Evolutionary conservation across 2,329 filamentous ascomycete genomes (phyloP).

Genomic region (Claviceps cyperi): DNA sequence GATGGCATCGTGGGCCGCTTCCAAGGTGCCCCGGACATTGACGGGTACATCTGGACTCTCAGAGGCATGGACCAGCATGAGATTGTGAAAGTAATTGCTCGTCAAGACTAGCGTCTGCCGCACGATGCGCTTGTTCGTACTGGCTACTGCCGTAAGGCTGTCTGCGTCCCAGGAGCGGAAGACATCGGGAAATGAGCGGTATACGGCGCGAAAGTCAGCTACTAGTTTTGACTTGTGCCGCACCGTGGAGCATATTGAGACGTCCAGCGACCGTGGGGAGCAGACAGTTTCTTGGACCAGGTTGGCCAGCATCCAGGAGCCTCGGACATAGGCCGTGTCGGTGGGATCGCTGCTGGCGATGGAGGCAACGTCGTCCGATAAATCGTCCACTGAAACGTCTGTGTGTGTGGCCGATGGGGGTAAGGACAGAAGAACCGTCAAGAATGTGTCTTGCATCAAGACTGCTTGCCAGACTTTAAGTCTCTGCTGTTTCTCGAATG

Average conservation of each 20-base stretch:
- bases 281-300: constrained; percentile 66
- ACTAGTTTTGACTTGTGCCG: constrained; percentile 57
- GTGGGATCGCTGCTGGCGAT: constrained; percentile 47
- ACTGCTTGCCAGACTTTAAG: constrained; percentile 75
- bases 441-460: constrained; percentile 65
- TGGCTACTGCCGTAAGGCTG: constrained; percentile 41
- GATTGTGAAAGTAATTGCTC: constrained; percentile 72
- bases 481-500: constrained; percentile 63
- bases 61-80: constrained; percentile 64
- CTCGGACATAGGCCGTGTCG: constrained; percentile 57
- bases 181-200: constrained; percentile 55
- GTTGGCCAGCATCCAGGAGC: constrained; percentile 67
- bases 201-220: constrained; percentile 54
- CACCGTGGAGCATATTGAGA: constrained; percentile 55
- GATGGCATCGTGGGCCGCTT: constrained; percentile 63
- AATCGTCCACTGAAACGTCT: constrained; percentile 61
- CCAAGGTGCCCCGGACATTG: constrained; percentile 55
- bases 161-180: constrained; percentile 55
- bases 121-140: constrained; percentile 49
- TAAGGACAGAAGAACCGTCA: constrained; percentile 63
- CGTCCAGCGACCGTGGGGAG: constrained; percentile 56
- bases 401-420: constrained; percentile 68
- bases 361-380: constrained; percentile 46
- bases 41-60: constrained; percentile 49
- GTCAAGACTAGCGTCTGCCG: constrained; percentile 65